Evolutionary conservation across 768 basidiomycete species (phyloP).

Genomic region (Lentinula raphanica): DNA sequence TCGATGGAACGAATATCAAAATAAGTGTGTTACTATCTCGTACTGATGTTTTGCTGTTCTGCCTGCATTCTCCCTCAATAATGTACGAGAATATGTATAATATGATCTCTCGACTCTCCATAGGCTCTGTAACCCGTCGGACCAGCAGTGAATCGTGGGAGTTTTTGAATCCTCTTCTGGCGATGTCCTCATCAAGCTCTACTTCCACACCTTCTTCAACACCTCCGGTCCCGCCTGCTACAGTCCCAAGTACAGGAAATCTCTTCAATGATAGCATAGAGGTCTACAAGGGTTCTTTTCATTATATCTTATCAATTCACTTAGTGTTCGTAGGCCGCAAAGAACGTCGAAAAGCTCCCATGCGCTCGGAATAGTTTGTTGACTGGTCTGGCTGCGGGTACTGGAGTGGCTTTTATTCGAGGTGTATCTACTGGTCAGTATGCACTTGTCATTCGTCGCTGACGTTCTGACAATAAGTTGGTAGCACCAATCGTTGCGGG

Average conservation of each 20-base stretch:
- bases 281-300: background rate
- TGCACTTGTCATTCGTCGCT: background rate
- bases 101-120: too few species aligned
- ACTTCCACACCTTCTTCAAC: background rate
- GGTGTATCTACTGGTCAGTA: constrained; percentile 58
- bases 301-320: background rate
- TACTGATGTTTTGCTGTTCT: too few species aligned
- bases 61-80: too few species aligned
- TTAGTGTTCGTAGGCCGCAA: background rate
- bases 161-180: background rate
- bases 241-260: background rate
- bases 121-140: too few species aligned
- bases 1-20: constrained; percentile 49
- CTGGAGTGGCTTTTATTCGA: constrained; percentile 70
- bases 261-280: background rate
- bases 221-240: background rate
- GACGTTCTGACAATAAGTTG: background rate
- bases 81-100: too few species aligned
- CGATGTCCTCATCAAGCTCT: background rate
- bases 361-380: constrained; percentile 74
- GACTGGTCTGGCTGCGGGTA: constrained; percentile 75
- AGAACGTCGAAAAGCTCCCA: constrained; percentile 43
- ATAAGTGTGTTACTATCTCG: constrained; percentile 43
- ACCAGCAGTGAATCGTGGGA: too few species aligned
- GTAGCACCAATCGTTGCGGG: constrained; percentile 61